These are phyloP conservation scores for Vanrija pseudolonga DNA, from an alignment of 1,284 basidiomycete genomes.

Conservation along the genomic window DNA sequence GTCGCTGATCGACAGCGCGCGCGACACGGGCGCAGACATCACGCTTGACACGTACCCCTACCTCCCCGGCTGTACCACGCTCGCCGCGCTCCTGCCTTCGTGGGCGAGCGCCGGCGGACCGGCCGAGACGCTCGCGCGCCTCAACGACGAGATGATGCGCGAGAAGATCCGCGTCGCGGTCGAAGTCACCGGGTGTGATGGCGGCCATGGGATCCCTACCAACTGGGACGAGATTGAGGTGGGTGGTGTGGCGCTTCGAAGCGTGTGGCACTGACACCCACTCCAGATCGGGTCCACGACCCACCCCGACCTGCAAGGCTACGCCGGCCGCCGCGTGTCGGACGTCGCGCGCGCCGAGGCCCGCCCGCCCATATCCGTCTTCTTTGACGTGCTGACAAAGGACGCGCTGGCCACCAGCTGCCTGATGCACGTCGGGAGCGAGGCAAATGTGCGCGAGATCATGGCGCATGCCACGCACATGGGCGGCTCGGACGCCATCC, in stretches of 20 bases:
- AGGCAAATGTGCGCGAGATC: conserved; percentile 44
- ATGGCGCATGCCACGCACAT: conserved; percentile 41
- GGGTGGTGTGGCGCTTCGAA: background rate
- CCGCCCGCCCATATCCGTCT: conserved; percentile 29
- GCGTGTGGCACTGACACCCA: too few relatives aligned
- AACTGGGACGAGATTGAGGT: conserved; percentile 46
- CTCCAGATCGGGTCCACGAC: conserved; percentile 12
- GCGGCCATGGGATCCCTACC: conserved; percentile 44
- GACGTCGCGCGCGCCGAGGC: conserved; percentile 18
- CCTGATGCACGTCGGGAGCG: conserved; percentile 46
- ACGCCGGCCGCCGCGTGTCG: conserved; percentile 24
- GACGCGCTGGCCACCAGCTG: conserved; percentile 40
- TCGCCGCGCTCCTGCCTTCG: conserved; percentile 39
- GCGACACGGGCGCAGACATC: conserved; percentile 30
- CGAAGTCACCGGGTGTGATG: conserved; percentile 43
- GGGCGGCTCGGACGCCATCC: conserved; percentile 40
- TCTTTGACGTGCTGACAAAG: conserved; percentile 37
- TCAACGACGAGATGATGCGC: conserved; percentile 25
- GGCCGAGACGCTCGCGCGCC: conserved; percentile 30
- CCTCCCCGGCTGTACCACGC: conserved; percentile 44
- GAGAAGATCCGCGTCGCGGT: conserved; percentile 41
- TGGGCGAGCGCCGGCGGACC: conserved; percentile 44
- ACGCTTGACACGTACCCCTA: conserved; percentile 48
- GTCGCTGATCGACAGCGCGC: conserved; percentile 30
- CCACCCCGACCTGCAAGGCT: conserved; percentile 22